Percentiles rank a stretch among this genome's conserved stretches.
These are phyloP conservation scores for Phytophthora constricta DNA, from an alignment of 352 stramenopile species.

Conservation along the genomic window DNA sequence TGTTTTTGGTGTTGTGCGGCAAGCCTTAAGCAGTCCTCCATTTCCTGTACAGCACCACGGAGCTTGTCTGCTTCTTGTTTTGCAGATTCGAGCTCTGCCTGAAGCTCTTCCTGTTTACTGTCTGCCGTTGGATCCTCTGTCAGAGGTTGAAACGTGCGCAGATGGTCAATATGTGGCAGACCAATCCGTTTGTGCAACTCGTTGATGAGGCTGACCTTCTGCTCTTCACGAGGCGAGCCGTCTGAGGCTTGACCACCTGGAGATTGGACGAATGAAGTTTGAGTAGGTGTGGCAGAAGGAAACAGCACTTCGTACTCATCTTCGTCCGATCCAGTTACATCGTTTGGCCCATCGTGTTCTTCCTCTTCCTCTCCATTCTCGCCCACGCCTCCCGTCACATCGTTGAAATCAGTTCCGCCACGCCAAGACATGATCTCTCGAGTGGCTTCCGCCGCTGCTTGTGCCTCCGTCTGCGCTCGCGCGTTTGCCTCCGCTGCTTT, in stretches of 20 bases:
- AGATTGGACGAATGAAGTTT: no score
- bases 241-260: no score
- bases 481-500: constrained; percentile 46
- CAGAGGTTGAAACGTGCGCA: constrained; percentile 79
- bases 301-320: constrained; percentile 12
- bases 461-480: constrained; percentile 2
- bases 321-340: constrained; percentile 31
- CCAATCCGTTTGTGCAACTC: constrained; percentile 76
- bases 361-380: constrained; percentile 21
- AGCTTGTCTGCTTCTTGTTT: constrained; percentile 67
- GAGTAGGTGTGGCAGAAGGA: neutral
- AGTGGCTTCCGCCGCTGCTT: constrained; percentile 16
- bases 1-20: constrained; percentile 59
- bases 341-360: constrained; percentile 6
- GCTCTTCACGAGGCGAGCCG: constrained; percentile 47
- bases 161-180: constrained; percentile 67
- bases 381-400: constrained; percentile 33
- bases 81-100: constrained; percentile 61
- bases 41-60: constrained; percentile 60
- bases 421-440: constrained; percentile 13
- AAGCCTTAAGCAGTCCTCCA: constrained; percentile 59
- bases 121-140: constrained; percentile 52
- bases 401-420: constrained; percentile 19
- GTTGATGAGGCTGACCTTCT: constrained; percentile 81
- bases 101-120: constrained; percentile 52